These are phyloP conservation scores for Sporothrix globosa DNA, from an alignment of 2,329 filamentous ascomycete genomes.

Conservation along the genomic window DNA sequence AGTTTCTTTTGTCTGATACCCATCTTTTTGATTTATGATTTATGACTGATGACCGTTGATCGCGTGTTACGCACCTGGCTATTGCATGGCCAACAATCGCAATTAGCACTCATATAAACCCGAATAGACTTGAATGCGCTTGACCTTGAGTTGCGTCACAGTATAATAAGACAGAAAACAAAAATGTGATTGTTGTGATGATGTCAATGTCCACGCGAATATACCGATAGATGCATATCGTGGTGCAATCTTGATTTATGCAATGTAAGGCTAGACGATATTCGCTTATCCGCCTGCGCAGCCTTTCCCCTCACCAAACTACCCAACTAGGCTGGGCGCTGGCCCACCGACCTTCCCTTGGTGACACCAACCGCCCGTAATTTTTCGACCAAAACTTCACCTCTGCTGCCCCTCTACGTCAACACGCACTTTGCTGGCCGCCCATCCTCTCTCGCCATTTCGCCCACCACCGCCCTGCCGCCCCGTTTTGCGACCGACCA, in stretches of 20 bases:
- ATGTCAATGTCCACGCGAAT: background rate
- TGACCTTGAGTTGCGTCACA: background rate
- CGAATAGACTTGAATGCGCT: no score
- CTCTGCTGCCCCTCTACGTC: conserved; percentile 30
- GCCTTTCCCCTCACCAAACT: conserved; percentile 26
- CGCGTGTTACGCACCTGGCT: background rate
- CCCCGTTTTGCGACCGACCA: background rate
- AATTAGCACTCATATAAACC: no score
- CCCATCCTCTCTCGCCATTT: conserved; percentile 28
- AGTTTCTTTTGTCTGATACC: conserved; percentile 1
- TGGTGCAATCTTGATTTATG: background rate
- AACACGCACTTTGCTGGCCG: conserved; percentile 14
- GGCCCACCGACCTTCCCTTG: conserved; percentile 26
- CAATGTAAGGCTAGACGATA: background rate
- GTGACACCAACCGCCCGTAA: conserved; percentile 28
- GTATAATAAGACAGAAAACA: background rate
- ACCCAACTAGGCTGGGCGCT: background rate
- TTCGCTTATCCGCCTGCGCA: background rate
- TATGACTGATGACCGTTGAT: background rate
- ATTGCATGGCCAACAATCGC: background rate
- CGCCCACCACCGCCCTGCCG: conserved; percentile 1
- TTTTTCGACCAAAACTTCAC: conserved; percentile 30
- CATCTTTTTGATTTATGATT: conserved; percentile 3
- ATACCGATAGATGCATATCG: background rate
- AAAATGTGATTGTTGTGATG: background rate